Evolutionary conservation across 148 eudicot species (phyloP).

Genomic region (Amaranthus cruentus): DNA sequence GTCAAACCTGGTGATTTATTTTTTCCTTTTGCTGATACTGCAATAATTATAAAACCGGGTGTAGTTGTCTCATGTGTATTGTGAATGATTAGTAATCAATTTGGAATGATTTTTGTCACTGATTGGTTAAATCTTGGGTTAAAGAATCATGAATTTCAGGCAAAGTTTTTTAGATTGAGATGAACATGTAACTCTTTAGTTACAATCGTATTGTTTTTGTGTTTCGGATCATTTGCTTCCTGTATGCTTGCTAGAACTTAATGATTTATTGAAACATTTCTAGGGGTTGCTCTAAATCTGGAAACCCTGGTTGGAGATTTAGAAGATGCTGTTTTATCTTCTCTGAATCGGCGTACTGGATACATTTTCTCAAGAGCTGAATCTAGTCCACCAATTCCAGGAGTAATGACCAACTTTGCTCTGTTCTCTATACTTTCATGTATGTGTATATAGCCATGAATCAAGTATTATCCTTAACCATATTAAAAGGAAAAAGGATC

Average conservation of each 20-base stretch:
- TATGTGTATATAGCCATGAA: constrained; percentile 14
- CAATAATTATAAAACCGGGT: too few species aligned
- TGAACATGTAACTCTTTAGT: neutral
- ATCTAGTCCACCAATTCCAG: constrained; percentile 19
- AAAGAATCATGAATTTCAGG: too few species aligned
- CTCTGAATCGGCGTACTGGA: constrained; percentile 26
- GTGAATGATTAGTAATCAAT: too few species aligned
- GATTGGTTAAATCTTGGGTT: too few species aligned
- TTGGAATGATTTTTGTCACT: too few species aligned
- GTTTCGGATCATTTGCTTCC: neutral
- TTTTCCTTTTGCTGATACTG: too few species aligned
- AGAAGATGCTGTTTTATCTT: constrained; percentile 39
- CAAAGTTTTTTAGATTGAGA: neutral
- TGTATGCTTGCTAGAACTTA: constrained; percentile 1
- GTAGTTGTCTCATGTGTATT: too few species aligned
- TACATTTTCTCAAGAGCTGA: constrained; percentile 21
- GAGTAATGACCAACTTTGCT: constrained; percentile 27
- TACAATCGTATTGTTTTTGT: too few species aligned
- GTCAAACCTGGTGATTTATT: too few species aligned
- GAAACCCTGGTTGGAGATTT: constrained; percentile 55
- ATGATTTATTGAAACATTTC: neutral
- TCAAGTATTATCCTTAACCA: neutral
- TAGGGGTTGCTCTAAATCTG: constrained; percentile 40
- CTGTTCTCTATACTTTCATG: constrained; percentile 14
- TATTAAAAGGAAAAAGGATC: neutral